Evolutionary conservation across 371 early-diverging fungal genomes (phyloP), one percentile per base, ranked within the genome.

Genomic region (Parasitella parasitica): DNA sequence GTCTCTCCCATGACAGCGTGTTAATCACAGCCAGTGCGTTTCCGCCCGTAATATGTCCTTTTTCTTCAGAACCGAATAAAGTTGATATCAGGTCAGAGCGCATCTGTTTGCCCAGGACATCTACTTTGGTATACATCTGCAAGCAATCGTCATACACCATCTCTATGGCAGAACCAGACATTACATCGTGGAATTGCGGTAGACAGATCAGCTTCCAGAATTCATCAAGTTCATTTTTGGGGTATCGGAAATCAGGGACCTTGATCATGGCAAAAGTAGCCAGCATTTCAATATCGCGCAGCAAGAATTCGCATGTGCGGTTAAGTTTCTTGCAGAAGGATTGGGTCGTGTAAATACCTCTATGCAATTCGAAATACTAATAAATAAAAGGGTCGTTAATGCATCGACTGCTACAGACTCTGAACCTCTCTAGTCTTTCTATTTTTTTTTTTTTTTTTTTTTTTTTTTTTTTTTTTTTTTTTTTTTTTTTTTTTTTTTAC

Each of bases 281-380:
- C 15, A 91, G 71, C 55, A 91, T 66, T 66, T 97, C 97, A 34
- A 93, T 79, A 54, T 94, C 89, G 7, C 92, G 86, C 32, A 97
- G 69, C 58, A 96, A 70, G 11, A 88, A 75, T 74, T 97, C 97
- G 22, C 83, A 79, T 43, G 80, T 81, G 4, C 97, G 86, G 69
- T 97, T 97, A 57, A 81, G 82, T 56, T 83, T 78, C 66, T 97
- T 97, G 32, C 83, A 88, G 1, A 72, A 62, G 0, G 92, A 92
- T 59, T 96, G 96, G 4, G 94, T 81, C 2, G 97, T 97, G 74
- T 96, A 97, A 32, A 95, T 96, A 38, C 97, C 97, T 52, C 97
- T 84, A 71, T 97, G 97, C 22, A 95, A 81, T 72, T 97, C 97
- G 76, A 96, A 91, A 72, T 97, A 97, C 81, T 88, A 57, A 3